Conservation (phyloP, 345 rosid species). For the Orychophragmus violaceus region DNA sequence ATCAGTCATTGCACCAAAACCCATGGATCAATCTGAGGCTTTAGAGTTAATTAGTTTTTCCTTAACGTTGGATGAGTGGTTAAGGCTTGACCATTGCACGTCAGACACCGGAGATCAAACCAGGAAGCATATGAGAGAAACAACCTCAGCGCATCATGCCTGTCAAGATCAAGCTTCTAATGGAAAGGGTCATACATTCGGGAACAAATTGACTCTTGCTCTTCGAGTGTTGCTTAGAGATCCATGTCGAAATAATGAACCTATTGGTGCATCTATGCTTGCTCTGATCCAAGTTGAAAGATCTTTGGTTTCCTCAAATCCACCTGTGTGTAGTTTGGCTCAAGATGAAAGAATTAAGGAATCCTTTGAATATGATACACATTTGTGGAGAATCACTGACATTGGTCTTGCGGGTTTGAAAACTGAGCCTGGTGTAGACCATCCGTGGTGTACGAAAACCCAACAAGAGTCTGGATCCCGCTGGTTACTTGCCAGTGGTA, state of each 20-base stretch:
- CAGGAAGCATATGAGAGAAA: conserved; percentile 20
- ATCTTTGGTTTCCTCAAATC: conserved; percentile 17
- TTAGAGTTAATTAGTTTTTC: conserved; percentile 41
- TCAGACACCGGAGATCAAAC: conserved; percentile 31
- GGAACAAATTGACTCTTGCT: conserved; percentile 49
- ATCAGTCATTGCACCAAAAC: conserved; percentile 33
- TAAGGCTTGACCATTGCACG: conserved; percentile 41
- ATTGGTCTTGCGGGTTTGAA: conserved; percentile 61
- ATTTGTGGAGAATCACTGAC: conserved; percentile 39
- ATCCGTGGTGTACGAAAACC: conserved; percentile 44
- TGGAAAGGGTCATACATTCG: conserved; percentile 29
- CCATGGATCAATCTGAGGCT: conserved; percentile 21
- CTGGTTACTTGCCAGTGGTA: conserved; percentile 63
- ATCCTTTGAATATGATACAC: conserved; percentile 12
- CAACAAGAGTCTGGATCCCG: conserved; percentile 54
- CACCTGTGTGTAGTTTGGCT: conserved; percentile 9
- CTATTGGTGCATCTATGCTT: conserved; percentile 75
- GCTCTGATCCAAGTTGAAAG: conserved; percentile 60
- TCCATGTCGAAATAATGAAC: conserved; percentile 53
- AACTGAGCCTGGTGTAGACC: conserved; percentile 32
- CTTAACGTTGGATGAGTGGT: conserved; percentile 60
- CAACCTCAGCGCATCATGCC: conserved; percentile 16
- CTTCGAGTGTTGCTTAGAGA: conserved; percentile 62
- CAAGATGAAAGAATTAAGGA: too few relatives aligned
- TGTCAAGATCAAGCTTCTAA: conserved; percentile 21